A percentile compares a stretch with the other conserved stretches of the same genome.
Evolutionary conservation across 2,329 filamentous ascomycete genomes (phyloP).

Genomic region (Rhexocercosporidium sp.): DNA sequence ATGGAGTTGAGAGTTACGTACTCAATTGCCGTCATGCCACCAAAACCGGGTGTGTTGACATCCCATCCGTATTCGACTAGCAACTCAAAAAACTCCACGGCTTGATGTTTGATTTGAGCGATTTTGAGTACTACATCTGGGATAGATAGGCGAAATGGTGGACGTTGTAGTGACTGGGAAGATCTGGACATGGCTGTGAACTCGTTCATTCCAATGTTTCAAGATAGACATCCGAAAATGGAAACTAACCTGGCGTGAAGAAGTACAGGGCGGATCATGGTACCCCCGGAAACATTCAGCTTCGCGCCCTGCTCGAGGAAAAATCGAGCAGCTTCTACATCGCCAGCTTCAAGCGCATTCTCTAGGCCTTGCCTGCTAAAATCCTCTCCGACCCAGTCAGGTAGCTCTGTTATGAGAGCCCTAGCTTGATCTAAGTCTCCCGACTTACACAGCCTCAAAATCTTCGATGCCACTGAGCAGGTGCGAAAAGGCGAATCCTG

Average conservation of each 20-base stretch:
- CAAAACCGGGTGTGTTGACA: neutral
- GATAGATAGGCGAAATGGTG: neutral
- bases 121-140: neutral
- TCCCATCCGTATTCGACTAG: neutral
- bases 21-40: neutral
- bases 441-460: neutral
- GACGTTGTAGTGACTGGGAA: neutral
- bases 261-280: neutral
- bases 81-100: neutral
- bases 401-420: neutral
- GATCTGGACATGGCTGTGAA: neutral
- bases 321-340: neutral
- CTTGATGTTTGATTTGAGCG: neutral
- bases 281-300: neutral
- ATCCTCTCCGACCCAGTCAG: neutral
- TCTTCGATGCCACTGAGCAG: neutral
- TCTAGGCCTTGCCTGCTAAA: neutral
- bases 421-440: neutral
- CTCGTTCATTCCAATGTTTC: too few species aligned
- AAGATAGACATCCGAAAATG: too few species aligned
- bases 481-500: neutral
- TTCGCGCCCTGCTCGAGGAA: neutral
- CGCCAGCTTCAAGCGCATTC: neutral
- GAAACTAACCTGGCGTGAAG: neutral
- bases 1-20: neutral